phyloP scores from a whole-genome alignment of 2,329 filamentous ascomycete genomes.

The Paraconiothyrium sp. region DNA sequence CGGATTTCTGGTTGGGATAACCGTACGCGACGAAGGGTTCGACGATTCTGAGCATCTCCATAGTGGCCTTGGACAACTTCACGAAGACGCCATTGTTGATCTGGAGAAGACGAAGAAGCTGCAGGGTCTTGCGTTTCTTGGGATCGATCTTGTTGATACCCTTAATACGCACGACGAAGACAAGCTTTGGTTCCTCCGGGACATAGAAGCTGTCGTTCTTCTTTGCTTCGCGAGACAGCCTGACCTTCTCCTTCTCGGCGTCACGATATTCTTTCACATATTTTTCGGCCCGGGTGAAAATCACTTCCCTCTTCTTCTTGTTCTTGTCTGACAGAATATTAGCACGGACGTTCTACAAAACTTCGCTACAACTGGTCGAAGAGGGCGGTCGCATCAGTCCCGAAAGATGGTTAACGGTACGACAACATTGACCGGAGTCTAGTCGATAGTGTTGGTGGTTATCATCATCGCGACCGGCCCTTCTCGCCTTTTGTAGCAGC shows the following conservation, averaged over 20 bases:
- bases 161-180: slow-evolving; percentile 99
- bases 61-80: slow-evolving; percentile 95
- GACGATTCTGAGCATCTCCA: slow-evolving; percentile 95
- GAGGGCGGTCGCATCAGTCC: slow-evolving; percentile 75
- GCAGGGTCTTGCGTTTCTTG: slow-evolving; percentile 99
- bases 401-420: slow-evolving; percentile 99
- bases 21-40: slow-evolving; percentile 99
- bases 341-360: slow-evolving; percentile 32
- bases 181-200: slow-evolving; percentile 92
- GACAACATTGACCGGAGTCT: slow-evolving; percentile 98
- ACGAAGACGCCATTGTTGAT: slow-evolving; percentile 99
- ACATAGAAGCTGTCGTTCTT: slow-evolving; percentile 93
- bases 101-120: slow-evolving; percentile 98
- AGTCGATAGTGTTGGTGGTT: slow-evolving; percentile 85
- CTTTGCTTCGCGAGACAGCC: slow-evolving; percentile 88
- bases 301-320: slow-evolving; percentile 98
- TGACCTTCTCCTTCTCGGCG: slow-evolving; percentile 97
- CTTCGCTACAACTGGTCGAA: slow-evolving; percentile 22
- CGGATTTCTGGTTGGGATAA: slow-evolving; percentile 98
- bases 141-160: slow-evolving; percentile 99
- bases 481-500: slow-evolving; percentile 28
- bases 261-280: slow-evolving; percentile 99
- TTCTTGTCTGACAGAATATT: slow-evolving; percentile 72
- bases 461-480: slow-evolving; percentile 76
- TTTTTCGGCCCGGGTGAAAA: slow-evolving; percentile 99